These are phyloP conservation scores for Penicillium robsamsonii DNA, from an alignment of 495 filamentous ascomycete genomes.

Conservation along the genomic window DNA sequence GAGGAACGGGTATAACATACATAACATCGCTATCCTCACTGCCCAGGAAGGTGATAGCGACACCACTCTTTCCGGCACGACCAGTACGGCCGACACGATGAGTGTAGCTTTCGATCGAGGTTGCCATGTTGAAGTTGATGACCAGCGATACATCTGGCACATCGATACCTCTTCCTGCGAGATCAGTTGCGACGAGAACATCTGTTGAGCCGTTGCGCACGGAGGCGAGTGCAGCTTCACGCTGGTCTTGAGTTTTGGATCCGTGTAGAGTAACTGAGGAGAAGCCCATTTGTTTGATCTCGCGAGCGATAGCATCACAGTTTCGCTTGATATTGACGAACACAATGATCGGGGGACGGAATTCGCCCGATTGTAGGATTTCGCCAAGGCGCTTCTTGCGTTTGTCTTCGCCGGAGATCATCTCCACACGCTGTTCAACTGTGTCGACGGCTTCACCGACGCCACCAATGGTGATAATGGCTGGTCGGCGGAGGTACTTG, in stretches of 20 bases:
- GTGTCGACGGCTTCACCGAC: slow-evolving; percentile 98
- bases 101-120: slow-evolving; percentile 90
- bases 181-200: slow-evolving; percentile 94
- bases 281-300: slow-evolving; percentile 94
- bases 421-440: slow-evolving; percentile 95
- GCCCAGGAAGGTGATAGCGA: slow-evolving; percentile 93
- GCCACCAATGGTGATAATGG: slow-evolving; percentile 93
- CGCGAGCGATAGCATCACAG: slow-evolving; percentile 91
- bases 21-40: slow-evolving; percentile 89
- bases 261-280: slow-evolving; percentile 90
- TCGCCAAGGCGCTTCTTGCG: slow-evolving; percentile 94
- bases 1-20: slow-evolving; percentile 52
- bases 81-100: slow-evolving; percentile 98
- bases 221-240: slow-evolving; percentile 89
- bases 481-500: slow-evolving; percentile 91
- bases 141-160: slow-evolving; percentile 92
- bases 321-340: slow-evolving; percentile 99
- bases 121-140: slow-evolving; percentile 99
- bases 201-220: slow-evolving; percentile 76
- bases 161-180: slow-evolving; percentile 97
- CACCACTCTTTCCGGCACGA: slow-evolving; percentile 96
- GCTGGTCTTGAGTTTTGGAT: slow-evolving; percentile 94
- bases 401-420: slow-evolving; percentile 90
- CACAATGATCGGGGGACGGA: slow-evolving; percentile 91
- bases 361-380: slow-evolving; percentile 82